Conservation (phyloP, 139 green algal species). For the Astrephomene gubernaculifera region DNA sequence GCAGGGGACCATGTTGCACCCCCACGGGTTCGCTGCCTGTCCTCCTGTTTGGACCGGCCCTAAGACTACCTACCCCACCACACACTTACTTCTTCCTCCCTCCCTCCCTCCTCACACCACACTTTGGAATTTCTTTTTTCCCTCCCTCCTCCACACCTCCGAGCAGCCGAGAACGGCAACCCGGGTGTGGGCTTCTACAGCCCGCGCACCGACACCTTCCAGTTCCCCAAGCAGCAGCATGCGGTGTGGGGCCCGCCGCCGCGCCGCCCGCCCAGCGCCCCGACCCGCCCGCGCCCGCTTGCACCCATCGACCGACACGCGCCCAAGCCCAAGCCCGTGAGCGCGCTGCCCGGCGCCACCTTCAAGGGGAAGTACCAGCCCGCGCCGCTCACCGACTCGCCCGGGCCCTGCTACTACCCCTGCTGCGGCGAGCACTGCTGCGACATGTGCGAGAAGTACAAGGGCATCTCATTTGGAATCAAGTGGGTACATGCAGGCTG, state of each 20-base stretch:
- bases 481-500: neutral
- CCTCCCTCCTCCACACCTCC: neutral
- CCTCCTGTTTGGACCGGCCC: too few species aligned
- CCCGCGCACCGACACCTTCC: conserved; percentile 41
- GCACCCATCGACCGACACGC: neutral
- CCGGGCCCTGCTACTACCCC: conserved; percentile 12
- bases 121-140: too few species aligned
- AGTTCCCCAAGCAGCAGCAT: neutral
- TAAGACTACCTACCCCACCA: neutral
- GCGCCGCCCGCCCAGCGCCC: conserved; percentile 17
- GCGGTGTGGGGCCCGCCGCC: conserved; percentile 23
- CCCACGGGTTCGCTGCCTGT: too few species aligned
- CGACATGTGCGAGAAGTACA: conserved; percentile 41
- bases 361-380: conserved; percentile 19
- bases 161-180: neutral
- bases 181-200: conserved; percentile 19
- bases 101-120: neutral
- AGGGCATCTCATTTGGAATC: conserved; percentile 18
- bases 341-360: neutral
- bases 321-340: neutral
- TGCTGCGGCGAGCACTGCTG: conserved; percentile 33
- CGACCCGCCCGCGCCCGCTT: neutral
- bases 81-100: neutral
- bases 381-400: neutral
- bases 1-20: too few species aligned